Percentiles rank a stretch among this genome's conserved stretches.
These are phyloP conservation scores for Trichosanthes truncata DNA, from an alignment of 306 rosid genomes.

Conservation along the genomic window DNA sequence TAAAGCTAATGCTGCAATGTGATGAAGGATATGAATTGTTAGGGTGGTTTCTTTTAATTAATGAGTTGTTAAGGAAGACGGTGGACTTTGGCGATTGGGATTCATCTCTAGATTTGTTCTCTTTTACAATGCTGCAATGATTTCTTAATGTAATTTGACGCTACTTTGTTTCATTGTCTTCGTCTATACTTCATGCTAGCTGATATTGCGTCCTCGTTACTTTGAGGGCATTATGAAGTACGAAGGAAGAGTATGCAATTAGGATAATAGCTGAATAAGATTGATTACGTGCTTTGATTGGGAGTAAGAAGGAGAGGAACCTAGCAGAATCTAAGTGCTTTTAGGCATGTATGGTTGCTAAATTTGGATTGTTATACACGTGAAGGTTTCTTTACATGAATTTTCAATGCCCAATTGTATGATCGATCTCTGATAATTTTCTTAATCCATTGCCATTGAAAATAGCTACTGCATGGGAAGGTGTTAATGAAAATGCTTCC, in stretches of 20 bases:
- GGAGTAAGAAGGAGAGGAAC: background rate
- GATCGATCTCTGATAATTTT: background rate
- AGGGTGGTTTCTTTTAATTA: background rate
- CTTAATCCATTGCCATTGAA: background rate
- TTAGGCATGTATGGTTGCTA: background rate
- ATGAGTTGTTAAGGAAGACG: background rate
- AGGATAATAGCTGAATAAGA: background rate
- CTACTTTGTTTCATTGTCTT: background rate
- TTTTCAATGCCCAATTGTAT: background rate
- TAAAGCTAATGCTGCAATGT: background rate
- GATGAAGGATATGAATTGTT: background rate
- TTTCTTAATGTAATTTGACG: background rate
- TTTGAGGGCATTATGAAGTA: background rate
- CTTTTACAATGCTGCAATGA: background rate
- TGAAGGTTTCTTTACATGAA: background rate
- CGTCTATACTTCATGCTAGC: background rate
- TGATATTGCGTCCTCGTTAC: background rate
- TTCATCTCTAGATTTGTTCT: background rate
- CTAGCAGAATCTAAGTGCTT: background rate
- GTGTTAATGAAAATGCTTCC: constrained; percentile 33
- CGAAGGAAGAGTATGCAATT: background rate
- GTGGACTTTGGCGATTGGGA: background rate
- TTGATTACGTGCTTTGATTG: background rate
- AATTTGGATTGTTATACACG: background rate
- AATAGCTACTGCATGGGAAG: constrained; percentile 23